These are phyloP conservation scores for Cryphonectria nitschkei DNA, from an alignment of 2,329 filamentous ascomycete genomes.

Conservation along the genomic window DNA sequence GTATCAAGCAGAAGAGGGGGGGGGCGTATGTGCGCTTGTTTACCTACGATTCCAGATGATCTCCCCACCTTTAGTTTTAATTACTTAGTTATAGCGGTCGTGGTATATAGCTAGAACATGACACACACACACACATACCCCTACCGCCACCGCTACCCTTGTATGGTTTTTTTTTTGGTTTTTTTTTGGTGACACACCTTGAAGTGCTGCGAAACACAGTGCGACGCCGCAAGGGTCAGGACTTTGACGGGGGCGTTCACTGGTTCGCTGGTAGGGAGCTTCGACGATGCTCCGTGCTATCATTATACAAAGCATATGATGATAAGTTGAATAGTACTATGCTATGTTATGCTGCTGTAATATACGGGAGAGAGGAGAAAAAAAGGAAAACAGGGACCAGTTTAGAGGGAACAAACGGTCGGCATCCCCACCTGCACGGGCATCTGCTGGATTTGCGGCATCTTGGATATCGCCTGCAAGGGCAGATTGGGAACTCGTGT, in stretches of 20 bases:
- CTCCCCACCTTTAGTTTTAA: not conserved
- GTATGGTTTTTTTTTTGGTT: not conserved
- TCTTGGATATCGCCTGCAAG: slow-evolving; percentile 21
- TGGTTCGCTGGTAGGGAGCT: not conserved
- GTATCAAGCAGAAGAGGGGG: not conserved
- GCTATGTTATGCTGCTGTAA: too few species aligned
- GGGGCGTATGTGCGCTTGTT: not conserved
- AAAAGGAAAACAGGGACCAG: not conserved
- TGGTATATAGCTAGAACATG: not conserved
- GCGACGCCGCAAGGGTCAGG: not conserved
- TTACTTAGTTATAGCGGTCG: not conserved
- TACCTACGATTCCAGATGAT: not conserved
- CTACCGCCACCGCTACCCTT: not conserved
- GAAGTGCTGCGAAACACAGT: not conserved
- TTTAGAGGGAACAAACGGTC: not conserved
- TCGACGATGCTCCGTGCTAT: not conserved
- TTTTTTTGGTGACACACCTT: not conserved
- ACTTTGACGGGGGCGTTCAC: not conserved
- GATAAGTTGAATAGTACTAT: too few species aligned
- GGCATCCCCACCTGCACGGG: not conserved
- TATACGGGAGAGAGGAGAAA: not conserved
- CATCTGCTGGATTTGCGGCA: slow-evolving; percentile 2
- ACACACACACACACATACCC: not conserved
- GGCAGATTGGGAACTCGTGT: slow-evolving; percentile 19
- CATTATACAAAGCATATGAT: not conserved